Conservation (phyloP, 2,329 filamentous ascomycete genomes). For the Xylogone sp. region DNA sequence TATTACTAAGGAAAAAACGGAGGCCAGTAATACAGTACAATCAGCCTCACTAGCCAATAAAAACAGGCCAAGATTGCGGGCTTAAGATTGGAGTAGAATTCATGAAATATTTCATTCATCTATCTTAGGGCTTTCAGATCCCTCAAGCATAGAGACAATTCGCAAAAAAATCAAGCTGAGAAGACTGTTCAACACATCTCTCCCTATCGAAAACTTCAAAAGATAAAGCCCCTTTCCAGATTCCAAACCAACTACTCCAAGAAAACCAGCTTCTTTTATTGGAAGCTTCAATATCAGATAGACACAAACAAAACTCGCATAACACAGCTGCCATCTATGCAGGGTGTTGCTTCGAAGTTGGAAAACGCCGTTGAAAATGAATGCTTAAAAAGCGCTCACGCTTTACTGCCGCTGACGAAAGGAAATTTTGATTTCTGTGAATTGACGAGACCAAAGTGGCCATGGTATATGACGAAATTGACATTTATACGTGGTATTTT, state of each 20-base stretch:
- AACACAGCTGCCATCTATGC: neutral
- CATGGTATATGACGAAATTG: neutral
- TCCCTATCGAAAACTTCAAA: neutral
- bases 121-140: neutral
- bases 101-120: neutral
- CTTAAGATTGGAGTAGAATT: neutral
- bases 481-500: neutral
- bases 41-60: too few species aligned
- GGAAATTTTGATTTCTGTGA: neutral
- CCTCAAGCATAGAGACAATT: neutral
- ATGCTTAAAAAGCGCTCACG: neutral
- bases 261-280: neutral
- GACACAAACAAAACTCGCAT: neutral
- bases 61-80: too few species aligned
- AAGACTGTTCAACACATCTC: neutral
- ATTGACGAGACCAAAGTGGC: neutral
- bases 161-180: neutral
- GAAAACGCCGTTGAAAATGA: neutral
- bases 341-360: neutral
- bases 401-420: neutral
- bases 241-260: neutral
- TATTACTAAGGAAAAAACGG: too few species aligned
- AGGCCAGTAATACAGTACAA: too few species aligned
- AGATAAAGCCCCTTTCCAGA: neutral
- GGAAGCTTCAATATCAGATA: neutral